A percentile compares a stretch with the other conserved stretches of the same genome.
phyloP scores from a whole-genome alignment of 768 basidiomycete species.

The Suillus bovinus region DNA sequence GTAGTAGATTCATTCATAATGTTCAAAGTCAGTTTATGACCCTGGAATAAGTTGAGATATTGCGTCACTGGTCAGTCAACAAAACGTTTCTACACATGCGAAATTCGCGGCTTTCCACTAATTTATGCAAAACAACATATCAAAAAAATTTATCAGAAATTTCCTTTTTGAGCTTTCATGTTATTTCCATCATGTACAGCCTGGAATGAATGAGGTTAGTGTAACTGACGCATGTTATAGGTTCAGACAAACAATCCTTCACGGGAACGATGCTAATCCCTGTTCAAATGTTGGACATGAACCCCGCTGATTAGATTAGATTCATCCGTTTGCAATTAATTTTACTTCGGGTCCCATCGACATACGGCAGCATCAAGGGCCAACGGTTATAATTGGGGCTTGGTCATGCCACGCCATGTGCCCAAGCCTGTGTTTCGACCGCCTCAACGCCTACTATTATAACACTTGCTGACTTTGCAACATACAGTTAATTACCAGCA shows the following conservation, averaged over 20 bases:
- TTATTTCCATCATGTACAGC: neutral
- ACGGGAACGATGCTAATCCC: neutral
- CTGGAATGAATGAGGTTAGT: neutral
- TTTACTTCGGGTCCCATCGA: conserved; percentile 4
- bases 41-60: neutral
- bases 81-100: neutral
- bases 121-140: neutral
- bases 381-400: conserved; percentile 11
- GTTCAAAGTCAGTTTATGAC: neutral
- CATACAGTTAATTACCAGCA: neutral
- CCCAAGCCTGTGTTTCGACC: conserved; percentile 10
- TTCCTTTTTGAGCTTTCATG: neutral
- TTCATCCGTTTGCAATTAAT: neutral
- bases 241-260: neutral
- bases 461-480: neutral
- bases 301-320: conserved; percentile 10
- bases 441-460: conserved; percentile 5
- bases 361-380: conserved; percentile 2
- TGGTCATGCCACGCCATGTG: conserved; percentile 9
- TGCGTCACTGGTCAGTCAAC: conserved; percentile 1
- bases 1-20: neutral
- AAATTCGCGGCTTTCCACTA: neutral
- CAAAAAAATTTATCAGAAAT: neutral
- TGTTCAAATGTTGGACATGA: neutral
- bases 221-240: neutral